phyloP scores from a whole-genome alignment of 2,329 filamentous ascomycete genomes.

The Chalaropsis thielavioides region DNA sequence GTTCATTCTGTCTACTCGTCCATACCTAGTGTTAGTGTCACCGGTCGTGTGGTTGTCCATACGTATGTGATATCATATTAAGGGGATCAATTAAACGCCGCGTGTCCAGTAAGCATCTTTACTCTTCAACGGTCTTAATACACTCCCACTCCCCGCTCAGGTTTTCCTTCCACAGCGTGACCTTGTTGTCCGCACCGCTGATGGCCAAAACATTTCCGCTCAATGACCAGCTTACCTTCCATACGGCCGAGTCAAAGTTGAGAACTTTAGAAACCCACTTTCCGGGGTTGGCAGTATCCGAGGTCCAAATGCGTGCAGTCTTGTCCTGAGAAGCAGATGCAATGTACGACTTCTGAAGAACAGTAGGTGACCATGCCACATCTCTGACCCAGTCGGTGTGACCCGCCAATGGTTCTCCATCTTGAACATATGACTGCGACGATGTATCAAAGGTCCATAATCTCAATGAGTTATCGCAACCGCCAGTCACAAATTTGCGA shows the following conservation, averaged over 20 bases:
- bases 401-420: constrained; percentile 53
- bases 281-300: constrained; percentile 42
- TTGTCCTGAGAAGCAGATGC: constrained; percentile 92
- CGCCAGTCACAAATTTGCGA: constrained; percentile 83
- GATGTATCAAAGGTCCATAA: constrained; percentile 70
- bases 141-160: constrained; percentile 92
- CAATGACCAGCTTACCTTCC: constrained; percentile 95
- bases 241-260: constrained; percentile 76
- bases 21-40: too few relatives aligned
- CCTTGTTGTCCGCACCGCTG: constrained; percentile 88
- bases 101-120: constrained; percentile 19
- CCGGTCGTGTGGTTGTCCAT: background rate
- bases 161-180: constrained; percentile 97
- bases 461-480: constrained; percentile 85
- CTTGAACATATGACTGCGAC: constrained; percentile 46
- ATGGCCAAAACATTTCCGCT: constrained; percentile 94
- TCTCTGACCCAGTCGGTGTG: constrained; percentile 96
- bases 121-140: constrained; percentile 93
- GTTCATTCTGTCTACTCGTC: background rate
- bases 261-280: constrained; percentile 79
- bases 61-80: background rate
- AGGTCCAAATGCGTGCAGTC: constrained; percentile 95
- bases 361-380: constrained; percentile 91
- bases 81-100: background rate
- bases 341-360: constrained; percentile 92